Base-by-base conservation (phyloP, 2,329 filamentous ascomycete genomes). In the Pseudopithomyces chartarum region DNA sequence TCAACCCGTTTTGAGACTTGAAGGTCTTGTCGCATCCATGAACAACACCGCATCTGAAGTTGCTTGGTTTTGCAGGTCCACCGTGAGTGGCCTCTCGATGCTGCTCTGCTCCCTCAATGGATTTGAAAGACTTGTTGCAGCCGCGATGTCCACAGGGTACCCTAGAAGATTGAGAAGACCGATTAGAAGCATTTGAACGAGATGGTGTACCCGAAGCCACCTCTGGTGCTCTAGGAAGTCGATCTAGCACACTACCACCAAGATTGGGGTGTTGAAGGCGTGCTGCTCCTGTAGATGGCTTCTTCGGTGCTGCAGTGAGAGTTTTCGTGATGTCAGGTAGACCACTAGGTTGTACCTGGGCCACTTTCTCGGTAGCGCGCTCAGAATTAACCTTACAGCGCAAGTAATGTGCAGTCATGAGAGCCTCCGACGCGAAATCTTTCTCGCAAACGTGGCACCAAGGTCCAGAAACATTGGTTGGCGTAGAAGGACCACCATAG, bases 391-490 rank as follows among this genome's bases (percentile, higher is more conserved):
- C 38, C 22, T 32, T 33, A 40, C 71, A 74, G n/a, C 58, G 50
- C n/a, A 74, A 54, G 8, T 59, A 39, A 40, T 73, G 70, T n/a
- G 55, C 51, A 33, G 60, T 55, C 45, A 57, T 68, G 6, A 34
- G 13, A 10, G 54, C 59, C 43, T 47, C 11, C 11, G 62, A 69
- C 1, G 17, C 13, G 44, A 70, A 73, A 0, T 11, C n/a, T n/a
- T 55, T 60, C 32, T 64, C 65, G 52, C 70, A 73, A 7, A 50
- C 48, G 3, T 48, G 26, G 48, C 70, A 73, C 29, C 52, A 58
- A 11, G 56, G 11, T 4, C 26, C 54, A 10, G 38, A 40, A 3
- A 57, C 36, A 20, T 61, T 48, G 7, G 52, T 62, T 10, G 58
- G 50, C 1, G 55, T 50, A 11, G 46, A 22, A 12, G 20, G 6